Base-by-base conservation (phyloP, 2,329 filamentous ascomycete genomes). In the Dendryphion nanum region DNA sequence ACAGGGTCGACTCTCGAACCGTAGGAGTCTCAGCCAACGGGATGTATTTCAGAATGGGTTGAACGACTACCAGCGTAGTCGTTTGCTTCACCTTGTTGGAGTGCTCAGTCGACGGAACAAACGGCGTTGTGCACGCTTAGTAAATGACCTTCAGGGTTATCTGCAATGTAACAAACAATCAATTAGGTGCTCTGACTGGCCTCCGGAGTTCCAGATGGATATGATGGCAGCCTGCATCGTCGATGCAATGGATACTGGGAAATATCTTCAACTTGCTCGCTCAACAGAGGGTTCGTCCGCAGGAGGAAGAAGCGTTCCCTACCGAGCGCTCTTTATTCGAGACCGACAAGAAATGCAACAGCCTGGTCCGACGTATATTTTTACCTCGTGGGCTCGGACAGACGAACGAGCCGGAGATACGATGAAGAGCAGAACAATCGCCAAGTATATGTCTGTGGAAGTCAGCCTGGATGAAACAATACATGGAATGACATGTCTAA, bases 251-350 rank as follows among this genome's bases (percentile, higher is more conserved):
- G 23, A 26, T 26, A n/a, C 23, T 26, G 23, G 23, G n/a, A 26
- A 26, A 26, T 26, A 26, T n/a, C 23, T 26, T n/a, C 23, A 26
- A 26, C 23, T 26, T 26, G 23, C 23, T 26, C 23, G 23, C 23
- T n/a, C 23, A 8, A n/a, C n/a, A 8, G 23, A n/a, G n/a, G n/a
- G 23, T 26, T 26, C 23, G 23, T n/a, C 8, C n/a, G 23, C 8
- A 26, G n/a, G n/a, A n/a, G n/a, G n/a, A n/a, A n/a, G n/a, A n/a
- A 26, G 23, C 23, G 8, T 26, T 8, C 23, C 23, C 8, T 26
- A 26, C n/a, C 23, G 23, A 8, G 23, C 23, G 8, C 8, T 26
- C 23, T 26, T 26, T 26, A 26, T 26, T 26, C 23, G 23, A 26
- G 23, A 26, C 23, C 23, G n/a, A 8, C 23, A 26, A n/a, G 23